Conservation (phyloP, 345 rosid genomes). For the Rubroshorea leprosula region DNA sequence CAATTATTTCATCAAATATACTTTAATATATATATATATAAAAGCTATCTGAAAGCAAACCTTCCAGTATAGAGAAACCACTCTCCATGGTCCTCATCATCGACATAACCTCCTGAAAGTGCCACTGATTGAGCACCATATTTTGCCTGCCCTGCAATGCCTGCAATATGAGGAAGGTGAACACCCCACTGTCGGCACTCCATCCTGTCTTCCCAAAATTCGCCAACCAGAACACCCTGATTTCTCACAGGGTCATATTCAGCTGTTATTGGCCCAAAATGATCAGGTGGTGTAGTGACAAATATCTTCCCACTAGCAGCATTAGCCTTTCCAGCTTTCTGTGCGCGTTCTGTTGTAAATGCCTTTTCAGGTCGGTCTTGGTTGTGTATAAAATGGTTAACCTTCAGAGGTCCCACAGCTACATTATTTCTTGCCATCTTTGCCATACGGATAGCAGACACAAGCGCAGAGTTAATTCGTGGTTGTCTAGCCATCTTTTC, state of each 20-base stretch:
- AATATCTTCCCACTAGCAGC: conserved; percentile 74
- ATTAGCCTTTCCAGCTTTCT: conserved; percentile 62
- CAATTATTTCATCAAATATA: no score
- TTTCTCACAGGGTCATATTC: conserved; percentile 63
- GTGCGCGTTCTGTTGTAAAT: conserved; percentile 60
- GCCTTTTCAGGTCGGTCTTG: conserved; percentile 59
- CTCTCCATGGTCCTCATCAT: no score
- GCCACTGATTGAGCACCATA: conserved; percentile 61
- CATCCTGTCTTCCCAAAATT: no score
- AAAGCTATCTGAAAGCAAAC: conserved; percentile 25
- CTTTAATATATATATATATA: neutral
- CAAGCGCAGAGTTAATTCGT: conserved; percentile 56
- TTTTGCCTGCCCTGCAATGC: conserved; percentile 55
- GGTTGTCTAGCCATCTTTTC: conserved; percentile 40
- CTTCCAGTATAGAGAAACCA: conserved; percentile 83
- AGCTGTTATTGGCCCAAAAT: conserved; percentile 73
- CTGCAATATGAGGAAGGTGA: conserved; percentile 54
- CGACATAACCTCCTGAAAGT: no score
- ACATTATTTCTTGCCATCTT: conserved; percentile 23
- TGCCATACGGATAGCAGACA: conserved; percentile 54
- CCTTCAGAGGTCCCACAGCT: conserved; percentile 14
- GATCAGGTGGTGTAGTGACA: conserved; percentile 60
- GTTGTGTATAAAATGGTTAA: conserved; percentile 41
- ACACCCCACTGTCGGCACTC: conserved; percentile 73
- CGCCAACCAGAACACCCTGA: conserved; percentile 60